These are phyloP conservation scores for Aspergillus heteromorphus DNA, from an alignment of 495 filamentous ascomycete species.

Conservation along the genomic window DNA sequence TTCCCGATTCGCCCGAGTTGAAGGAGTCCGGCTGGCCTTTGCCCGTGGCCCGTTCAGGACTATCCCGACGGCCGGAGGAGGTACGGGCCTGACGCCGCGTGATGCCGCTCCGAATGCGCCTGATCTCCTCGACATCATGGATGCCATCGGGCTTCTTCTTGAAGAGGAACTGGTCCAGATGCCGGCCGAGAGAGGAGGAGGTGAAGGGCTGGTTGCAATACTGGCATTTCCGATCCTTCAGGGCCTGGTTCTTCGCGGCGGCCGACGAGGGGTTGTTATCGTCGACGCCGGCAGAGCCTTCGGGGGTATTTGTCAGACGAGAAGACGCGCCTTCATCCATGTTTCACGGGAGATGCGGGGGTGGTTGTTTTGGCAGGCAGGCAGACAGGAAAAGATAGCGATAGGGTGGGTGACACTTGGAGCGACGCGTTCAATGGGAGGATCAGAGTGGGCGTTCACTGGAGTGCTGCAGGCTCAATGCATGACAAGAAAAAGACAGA, in stretches of 20 bases:
- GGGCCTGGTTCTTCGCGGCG: conserved; percentile 35
- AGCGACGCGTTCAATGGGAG: conserved; percentile 13
- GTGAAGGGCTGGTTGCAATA: conserved; percentile 84
- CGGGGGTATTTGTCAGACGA: conserved; percentile 36
- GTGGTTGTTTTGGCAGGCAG: neutral
- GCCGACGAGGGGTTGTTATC: conserved; percentile 26
- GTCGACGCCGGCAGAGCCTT: conserved; percentile 45
- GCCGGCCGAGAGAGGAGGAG: conserved; percentile 86
- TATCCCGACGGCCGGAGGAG: conserved; percentile 52
- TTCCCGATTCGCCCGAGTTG: conserved; percentile 19
- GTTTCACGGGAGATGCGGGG: conserved; percentile 18
- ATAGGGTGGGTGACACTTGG: conserved; percentile 3
- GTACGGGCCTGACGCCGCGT: conserved; percentile 73
- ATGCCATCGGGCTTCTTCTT: conserved; percentile 84
- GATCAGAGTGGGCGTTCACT: conserved; percentile 1
- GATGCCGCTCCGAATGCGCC: conserved; percentile 71
- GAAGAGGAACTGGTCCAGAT: conserved; percentile 85
- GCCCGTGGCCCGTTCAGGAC: conserved; percentile 29
- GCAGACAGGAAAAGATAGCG: neutral
- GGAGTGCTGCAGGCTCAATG: conserved; percentile 18
- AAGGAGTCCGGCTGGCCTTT: conserved; percentile 27
- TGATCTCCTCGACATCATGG: conserved; percentile 83
- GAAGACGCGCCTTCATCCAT: conserved; percentile 22
- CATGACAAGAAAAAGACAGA: conserved; percentile 12
- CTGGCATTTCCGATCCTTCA: conserved; percentile 77